Evolutionary conservation across 176 grass and related monocot genomes (phyloP), one percentile per base, ranked within the genome.

Genomic region (Elymus sibiricus): DNA sequence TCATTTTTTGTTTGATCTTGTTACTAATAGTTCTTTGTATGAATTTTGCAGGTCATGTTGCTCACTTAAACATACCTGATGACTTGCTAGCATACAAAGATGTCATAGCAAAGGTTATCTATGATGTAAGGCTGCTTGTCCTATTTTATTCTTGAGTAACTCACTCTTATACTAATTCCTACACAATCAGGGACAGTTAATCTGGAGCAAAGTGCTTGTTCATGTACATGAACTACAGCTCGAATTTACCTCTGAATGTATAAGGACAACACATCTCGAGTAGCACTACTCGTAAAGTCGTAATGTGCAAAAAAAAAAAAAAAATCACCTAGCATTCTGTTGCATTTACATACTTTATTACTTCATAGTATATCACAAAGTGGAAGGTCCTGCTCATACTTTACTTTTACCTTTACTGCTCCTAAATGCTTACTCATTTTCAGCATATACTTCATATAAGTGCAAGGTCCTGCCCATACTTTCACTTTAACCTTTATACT

Each of bases 21-120:
- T 83, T 65, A 72, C 42, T 66, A 69, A 88, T 25, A 84, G 13
- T 80, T 9, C 4, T 86, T 87, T 83, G 15, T 82, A 74, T 92
- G 34, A 49, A 86, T 74, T 69, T 3, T 81, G 55, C 92, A 99
- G 97, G 97, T n/a, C 97, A 99, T 94, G 85, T 99, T 88, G 97
- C 94, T 37, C 97, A 99, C 92, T 89, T 99, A 59, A 99, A 99
- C 78, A 90, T 99, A 90, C 56, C 94, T 44, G 97, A 91, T 71
- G 94, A 96, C 21, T 71, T 96, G 63, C 84, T 96, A 88, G 82
- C 82, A 32, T 96, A 94, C 69, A 99, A 96, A 88, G 79, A 94
- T 88, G 74, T 94, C 63, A 93, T 96, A 85, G 94, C 89, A 59
- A 96, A 94, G 68, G 94, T 99, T 84, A 94, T 99, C 22, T 96